phyloP scores from a whole-genome alignment of 768 basidiomycete genomes.

The Amanita rimosa region DNA sequence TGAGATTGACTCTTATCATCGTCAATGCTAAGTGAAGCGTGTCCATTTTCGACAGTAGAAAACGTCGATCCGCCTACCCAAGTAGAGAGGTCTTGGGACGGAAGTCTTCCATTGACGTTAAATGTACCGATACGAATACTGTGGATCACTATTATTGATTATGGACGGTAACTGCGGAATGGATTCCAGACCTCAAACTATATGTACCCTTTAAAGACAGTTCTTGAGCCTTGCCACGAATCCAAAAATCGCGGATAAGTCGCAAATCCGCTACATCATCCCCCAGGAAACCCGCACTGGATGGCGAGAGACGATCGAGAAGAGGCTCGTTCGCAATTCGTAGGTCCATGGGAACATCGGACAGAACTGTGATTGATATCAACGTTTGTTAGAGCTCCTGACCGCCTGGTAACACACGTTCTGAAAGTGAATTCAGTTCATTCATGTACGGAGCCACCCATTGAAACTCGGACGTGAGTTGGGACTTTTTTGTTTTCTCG shows the following conservation, averaged over 20 bases:
- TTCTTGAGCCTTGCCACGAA: constrained; percentile 32
- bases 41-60: not conserved
- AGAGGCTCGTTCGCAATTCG: constrained; percentile 36
- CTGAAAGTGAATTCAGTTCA: constrained; percentile 1
- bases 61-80: constrained; percentile 40
- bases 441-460: constrained; percentile 5
- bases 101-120: constrained; percentile 73
- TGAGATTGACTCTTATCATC: not conserved
- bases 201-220: constrained; percentile 20
- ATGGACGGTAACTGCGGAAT: not conserved
- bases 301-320: constrained; percentile 43
- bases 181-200: constrained; percentile 17
- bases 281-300: constrained; percentile 49
- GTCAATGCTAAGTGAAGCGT: not conserved
- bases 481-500: constrained; percentile 1
- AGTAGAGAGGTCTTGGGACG: constrained; percentile 57
- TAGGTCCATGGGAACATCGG: constrained; percentile 39
- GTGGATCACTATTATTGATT: not conserved
- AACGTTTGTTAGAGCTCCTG: not conserved
- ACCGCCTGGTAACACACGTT: not conserved
- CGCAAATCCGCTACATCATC: constrained; percentile 51
- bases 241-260: constrained; percentile 55
- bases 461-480: constrained; percentile 2
- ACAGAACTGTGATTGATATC: constrained; percentile 21
- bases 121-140: constrained; percentile 72